Percentiles rank a stretch among this genome's conserved stretches.
Conservation (phyloP, 2,329 filamentous ascomycete genomes). For the Volutella citrinella region DNA sequence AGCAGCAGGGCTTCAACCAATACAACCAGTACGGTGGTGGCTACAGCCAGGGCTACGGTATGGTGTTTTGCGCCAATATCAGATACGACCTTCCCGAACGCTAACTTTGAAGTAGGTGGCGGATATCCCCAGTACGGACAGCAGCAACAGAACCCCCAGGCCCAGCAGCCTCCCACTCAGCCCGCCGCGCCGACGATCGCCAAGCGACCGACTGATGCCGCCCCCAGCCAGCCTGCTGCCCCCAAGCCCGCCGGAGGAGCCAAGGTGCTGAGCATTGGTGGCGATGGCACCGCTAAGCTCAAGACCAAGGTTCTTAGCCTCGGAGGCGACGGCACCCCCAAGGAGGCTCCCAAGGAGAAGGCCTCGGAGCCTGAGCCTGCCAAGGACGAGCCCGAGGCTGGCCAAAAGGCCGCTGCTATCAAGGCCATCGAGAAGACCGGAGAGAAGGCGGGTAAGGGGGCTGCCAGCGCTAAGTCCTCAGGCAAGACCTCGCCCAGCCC, state of each 20-base stretch:
- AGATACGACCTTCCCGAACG: slow-evolving; percentile 1
- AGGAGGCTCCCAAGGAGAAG: slow-evolving; percentile 38
- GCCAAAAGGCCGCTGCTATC: slow-evolving; percentile 77
- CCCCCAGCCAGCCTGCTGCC: slow-evolving; percentile 48
- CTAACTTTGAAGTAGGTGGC: slow-evolving; percentile 36
- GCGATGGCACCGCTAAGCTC: slow-evolving; percentile 50
- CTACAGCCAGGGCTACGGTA: slow-evolving; percentile 46
- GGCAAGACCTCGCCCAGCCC: slow-evolving; percentile 79
- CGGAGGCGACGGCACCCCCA: slow-evolving; percentile 29
- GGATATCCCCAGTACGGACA: slow-evolving; percentile 54
- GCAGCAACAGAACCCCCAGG: slow-evolving; percentile 42
- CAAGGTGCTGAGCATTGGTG: slow-evolving; percentile 70
- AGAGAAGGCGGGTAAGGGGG: slow-evolving; percentile 48
- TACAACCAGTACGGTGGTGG: slow-evolving; percentile 55
- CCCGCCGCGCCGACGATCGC: slow-evolving; percentile 20
- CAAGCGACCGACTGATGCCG: slow-evolving; percentile 31
- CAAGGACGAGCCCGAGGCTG: slow-evolving; percentile 61
- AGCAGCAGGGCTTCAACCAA: slow-evolving; percentile 46
- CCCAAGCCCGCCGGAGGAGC: slow-evolving; percentile 53
- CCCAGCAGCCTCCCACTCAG: slow-evolving; percentile 40
- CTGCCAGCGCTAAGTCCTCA: slow-evolving; percentile 43
- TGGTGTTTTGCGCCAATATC: slow-evolving; percentile 13
- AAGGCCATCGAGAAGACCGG: slow-evolving; percentile 94
- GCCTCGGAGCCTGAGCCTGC: slow-evolving; percentile 49
- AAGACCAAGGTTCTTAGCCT: slow-evolving; percentile 48